Evolutionary conservation across 768 basidiomycete genomes (phyloP), one percentile per base, ranked within the genome.

Genomic region (Boletus eberwhitei): DNA sequence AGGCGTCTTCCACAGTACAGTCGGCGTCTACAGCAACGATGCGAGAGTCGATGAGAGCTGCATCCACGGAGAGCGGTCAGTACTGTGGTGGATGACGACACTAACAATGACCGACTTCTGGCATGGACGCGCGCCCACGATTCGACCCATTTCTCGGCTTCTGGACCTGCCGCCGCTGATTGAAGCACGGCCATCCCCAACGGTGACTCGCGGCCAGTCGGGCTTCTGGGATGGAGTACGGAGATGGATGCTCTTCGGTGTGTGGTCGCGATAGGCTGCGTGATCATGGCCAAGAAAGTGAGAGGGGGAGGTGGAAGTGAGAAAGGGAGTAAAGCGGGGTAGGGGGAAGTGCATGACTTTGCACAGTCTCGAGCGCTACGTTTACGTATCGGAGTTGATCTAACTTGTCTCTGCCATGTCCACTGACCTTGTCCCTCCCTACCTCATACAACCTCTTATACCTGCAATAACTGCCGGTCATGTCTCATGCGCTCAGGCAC

Each of bases 1-100:
- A 92, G 13, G 90, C 89, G 41, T 88, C 86, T 67, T 93, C 90
- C 17, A 93, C 90, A 46, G 80, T 85, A 8, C 79, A 83, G 42
- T 89, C 83, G n/a, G 81, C 81, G 51, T 85, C 83, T 11, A 92
- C 77, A 26, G 77, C 73, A 16, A 89, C 80, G 45, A 91, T 78
- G 4, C 79, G 81, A 41, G 79, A 79, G 66, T 90, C 87, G 58
- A 89, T 83, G 24, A 91, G 74, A 64, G 88, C 89, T 90, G 53
- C 9, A 26, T 8, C 16, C 17, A 31, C 6, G 4, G 22, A 45
- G 38, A 24, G 34, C 7, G 16, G 46, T 58, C 31, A 50, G 44
- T 16, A 5, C n/a, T 8, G 19, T 29, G 21, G 22, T 12, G 39
- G 11, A 31, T 19, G n/a, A n/a, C 8, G 5, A 31, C 8, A 17